Evolutionary conservation across 441 rosid genomes (phyloP).

Genomic region (Bruguiera hainesii): DNA sequence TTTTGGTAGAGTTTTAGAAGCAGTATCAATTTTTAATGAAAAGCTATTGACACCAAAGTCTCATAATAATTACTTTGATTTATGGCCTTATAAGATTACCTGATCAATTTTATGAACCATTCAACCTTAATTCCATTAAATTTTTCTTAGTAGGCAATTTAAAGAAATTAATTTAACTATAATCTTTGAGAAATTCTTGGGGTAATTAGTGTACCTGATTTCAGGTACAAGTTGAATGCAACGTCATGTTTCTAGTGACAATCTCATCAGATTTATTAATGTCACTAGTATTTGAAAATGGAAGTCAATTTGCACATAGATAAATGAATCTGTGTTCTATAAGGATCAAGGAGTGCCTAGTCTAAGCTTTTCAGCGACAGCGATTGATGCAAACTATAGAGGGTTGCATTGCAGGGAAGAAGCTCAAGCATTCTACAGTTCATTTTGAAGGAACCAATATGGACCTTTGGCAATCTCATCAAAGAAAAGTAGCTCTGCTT

Average conservation of each 20-base stretch:
- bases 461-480: neutral
- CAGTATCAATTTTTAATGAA: no score
- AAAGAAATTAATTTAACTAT: no score
- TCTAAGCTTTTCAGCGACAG: neutral
- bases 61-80: no score
- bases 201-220: no score
- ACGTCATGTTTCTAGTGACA: no score
- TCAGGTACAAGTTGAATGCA: neutral
- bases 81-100: no score
- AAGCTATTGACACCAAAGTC: no score
- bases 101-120: no score
- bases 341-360: neutral
- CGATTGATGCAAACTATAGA: neutral
- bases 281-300: neutral
- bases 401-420: neutral
- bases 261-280: neutral
- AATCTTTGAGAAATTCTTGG: no score
- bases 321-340: neutral
- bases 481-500: neutral
- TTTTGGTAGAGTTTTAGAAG: no score
- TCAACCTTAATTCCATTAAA: no score
- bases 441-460: neutral
- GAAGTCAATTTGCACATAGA: neutral
- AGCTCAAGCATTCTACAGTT: neutral
- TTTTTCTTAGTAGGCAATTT: no score